Evolutionary conservation across 2,329 filamentous ascomycete genomes (phyloP).

Genomic region (Gnomoniopsis smithogilvyi): DNA sequence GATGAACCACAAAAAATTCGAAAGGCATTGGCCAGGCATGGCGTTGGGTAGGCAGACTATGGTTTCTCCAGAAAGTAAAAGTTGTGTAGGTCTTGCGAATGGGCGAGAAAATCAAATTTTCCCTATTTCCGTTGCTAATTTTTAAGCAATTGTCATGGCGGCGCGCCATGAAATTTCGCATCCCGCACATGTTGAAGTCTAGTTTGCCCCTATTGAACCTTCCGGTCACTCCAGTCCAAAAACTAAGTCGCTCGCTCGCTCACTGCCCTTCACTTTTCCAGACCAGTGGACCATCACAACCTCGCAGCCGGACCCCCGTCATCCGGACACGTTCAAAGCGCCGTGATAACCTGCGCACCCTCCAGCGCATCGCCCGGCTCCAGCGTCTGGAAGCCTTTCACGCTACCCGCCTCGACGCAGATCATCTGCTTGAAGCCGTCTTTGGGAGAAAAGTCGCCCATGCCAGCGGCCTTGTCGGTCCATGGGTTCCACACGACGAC

Average conservation of each 20-base stretch:
- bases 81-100: background rate
- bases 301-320: conserved; percentile 1
- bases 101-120: background rate
- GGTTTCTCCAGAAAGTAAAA: too few species aligned
- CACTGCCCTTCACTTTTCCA: background rate
- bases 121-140: background rate
- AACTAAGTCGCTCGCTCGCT: background rate
- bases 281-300: conserved; percentile 8
- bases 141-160: background rate
- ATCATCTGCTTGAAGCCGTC: conserved; percentile 92
- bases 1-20: background rate
- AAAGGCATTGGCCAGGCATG: background rate
- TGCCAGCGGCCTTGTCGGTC: conserved; percentile 76
- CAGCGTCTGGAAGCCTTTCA: conserved; percentile 77
- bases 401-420: conserved; percentile 87
- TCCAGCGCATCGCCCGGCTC: conserved; percentile 72
- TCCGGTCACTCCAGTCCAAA: background rate
- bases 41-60: too few species aligned
- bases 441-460: conserved; percentile 85
- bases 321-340: conserved; percentile 26
- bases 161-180: background rate
- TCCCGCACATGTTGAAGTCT: background rate
- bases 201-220: background rate
- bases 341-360: conserved; percentile 55
- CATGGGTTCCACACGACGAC: conserved; percentile 98